Percentiles rank a stretch among this genome's conserved stretches.
phyloP scores from a whole-genome alignment of 2,329 filamentous ascomycete species.

The Didymella lethalis region DNA sequence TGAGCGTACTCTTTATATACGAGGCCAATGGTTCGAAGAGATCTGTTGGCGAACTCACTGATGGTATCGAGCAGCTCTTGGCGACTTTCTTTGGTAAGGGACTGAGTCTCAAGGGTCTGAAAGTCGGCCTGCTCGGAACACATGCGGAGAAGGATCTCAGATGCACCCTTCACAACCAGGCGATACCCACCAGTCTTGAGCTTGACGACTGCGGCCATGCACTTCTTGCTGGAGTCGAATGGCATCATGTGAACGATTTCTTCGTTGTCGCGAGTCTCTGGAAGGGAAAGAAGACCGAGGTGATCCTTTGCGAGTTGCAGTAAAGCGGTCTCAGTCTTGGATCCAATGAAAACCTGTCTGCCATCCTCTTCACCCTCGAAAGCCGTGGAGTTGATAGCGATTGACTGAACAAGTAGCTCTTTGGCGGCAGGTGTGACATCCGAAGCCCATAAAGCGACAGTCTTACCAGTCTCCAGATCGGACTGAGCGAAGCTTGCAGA shows the following conservation, averaged over 20 bases:
- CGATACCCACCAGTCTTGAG: conserved; percentile 58
- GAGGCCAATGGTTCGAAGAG: conserved; percentile 54
- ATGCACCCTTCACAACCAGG: conserved; percentile 64
- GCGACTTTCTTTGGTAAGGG: conserved; percentile 26
- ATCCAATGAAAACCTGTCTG: conserved; percentile 62
- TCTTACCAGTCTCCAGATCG: conserved; percentile 54
- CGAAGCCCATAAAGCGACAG: conserved; percentile 52
- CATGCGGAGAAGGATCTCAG: conserved; percentile 62
- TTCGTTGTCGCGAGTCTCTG: conserved; percentile 58
- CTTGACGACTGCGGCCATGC: conserved; percentile 64
- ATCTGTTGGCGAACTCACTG: conserved; percentile 50
- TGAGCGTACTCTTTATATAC: conserved; percentile 51
- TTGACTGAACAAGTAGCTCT: conserved; percentile 39
- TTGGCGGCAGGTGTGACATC: conserved; percentile 54
- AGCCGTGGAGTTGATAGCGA: conserved; percentile 60
- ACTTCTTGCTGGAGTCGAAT: conserved; percentile 64
- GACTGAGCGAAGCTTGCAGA: conserved; percentile 58
- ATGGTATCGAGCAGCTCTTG: conserved; percentile 44
- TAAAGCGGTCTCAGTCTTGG: conserved; percentile 65
- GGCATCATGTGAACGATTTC: conserved; percentile 61
- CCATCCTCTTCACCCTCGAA: conserved; percentile 57
- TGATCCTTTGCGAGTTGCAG: conserved; percentile 61
- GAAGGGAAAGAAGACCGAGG: conserved; percentile 59
- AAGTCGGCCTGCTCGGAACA: conserved; percentile 43
- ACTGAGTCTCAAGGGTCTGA: conserved; percentile 27